Percentiles rank a stretch among this genome's conserved stretches.
Evolutionary conservation across 2,329 filamentous ascomycete genomes (phyloP).

Genomic region (Penicillium sp.): DNA sequence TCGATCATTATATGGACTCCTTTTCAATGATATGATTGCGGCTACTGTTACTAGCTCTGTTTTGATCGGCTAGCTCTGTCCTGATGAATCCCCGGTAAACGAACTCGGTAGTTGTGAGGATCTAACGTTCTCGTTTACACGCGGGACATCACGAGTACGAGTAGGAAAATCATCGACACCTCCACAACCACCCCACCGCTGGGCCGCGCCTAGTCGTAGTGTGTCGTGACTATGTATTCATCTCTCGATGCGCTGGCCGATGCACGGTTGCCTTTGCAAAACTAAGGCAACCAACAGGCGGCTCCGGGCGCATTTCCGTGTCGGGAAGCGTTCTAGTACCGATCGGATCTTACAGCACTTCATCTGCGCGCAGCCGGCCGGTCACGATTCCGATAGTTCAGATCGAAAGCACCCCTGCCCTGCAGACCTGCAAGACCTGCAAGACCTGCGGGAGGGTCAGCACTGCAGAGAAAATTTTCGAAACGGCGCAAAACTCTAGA

Average conservation of each 20-base stretch:
- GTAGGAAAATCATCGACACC: not conserved
- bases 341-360: not conserved
- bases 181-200: not conserved
- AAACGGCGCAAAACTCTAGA: not conserved
- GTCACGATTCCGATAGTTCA: conserved; percentile 23
- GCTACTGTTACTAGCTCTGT: not conserved
- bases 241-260: not conserved
- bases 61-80: not conserved
- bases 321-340: not conserved
- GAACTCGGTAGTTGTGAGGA: not conserved
- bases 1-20: conserved; percentile 11
- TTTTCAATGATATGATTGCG: not conserved
- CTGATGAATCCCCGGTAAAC: not conserved
- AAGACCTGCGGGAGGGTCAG: conserved; percentile 8
- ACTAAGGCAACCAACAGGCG: conserved; percentile 6
- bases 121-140: not conserved
- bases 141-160: not conserved
- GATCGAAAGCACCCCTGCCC: conserved; percentile 16
- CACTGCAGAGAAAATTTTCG: not conserved
- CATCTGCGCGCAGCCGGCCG: conserved; percentile 6
- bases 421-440: not conserved
- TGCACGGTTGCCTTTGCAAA: conserved; percentile 9
- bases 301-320: not conserved
- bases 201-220: not conserved
- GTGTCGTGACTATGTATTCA: not conserved